These are phyloP conservation scores for Fusarium tanahbumbuense DNA, from an alignment of 2,329 filamentous ascomycete genomes.

Conservation along the genomic window DNA sequence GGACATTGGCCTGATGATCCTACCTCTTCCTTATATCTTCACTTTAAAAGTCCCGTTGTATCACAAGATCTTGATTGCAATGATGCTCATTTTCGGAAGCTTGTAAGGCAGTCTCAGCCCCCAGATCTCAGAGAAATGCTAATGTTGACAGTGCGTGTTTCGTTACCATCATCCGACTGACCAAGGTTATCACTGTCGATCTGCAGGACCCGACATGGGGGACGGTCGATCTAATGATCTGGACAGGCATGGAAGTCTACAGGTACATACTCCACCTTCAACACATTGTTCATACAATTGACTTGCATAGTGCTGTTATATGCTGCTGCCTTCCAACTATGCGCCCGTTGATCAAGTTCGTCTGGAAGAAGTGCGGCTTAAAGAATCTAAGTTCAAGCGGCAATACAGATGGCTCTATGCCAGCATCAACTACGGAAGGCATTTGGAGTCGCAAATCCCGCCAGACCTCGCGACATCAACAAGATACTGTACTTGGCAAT, in stretches of 20 bases:
- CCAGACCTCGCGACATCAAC: background rate
- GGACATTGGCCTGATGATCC: constrained; percentile 2
- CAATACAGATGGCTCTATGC: background rate
- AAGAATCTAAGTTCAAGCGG: background rate
- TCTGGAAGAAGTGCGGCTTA: background rate
- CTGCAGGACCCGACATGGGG: constrained; percentile 7
- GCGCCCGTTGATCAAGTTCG: background rate
- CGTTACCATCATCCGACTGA: constrained; percentile 8
- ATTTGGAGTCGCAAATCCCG: background rate
- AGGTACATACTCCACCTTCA: background rate
- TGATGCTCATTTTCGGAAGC: constrained; percentile 9
- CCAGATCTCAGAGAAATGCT: background rate
- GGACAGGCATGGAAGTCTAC: constrained; percentile 15
- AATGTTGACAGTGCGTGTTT: background rate
- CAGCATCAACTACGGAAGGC: background rate
- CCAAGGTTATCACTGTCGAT: constrained; percentile 3
- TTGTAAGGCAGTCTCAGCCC: background rate
- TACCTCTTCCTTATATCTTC: constrained; percentile 10
- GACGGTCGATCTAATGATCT: constrained; percentile 7
- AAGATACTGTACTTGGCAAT: background rate
- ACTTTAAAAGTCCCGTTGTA: background rate
- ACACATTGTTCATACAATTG: fast-evolving
- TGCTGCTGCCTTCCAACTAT: constrained; percentile 2
- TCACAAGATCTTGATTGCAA: constrained; percentile 11
- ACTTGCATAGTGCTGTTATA: background rate